Evolutionary conservation across 2,329 filamentous ascomycete genomes (phyloP), one percentile per base, ranked within the genome.

Genomic region (Phoma sp.): DNA sequence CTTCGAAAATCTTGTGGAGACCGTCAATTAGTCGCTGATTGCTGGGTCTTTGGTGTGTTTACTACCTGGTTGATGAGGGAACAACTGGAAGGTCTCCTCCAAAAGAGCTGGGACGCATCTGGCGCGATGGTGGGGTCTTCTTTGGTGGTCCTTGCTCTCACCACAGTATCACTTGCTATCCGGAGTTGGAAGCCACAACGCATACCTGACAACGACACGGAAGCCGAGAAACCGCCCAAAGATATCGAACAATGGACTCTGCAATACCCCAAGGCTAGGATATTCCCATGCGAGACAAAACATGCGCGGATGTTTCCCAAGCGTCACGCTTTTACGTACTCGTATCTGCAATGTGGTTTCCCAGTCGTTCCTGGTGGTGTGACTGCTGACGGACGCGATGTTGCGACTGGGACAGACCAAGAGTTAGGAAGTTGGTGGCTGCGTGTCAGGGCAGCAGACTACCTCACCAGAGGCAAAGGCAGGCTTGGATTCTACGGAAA

Each of bases 311-410:
- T 88, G n/a, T 86, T 88, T 53, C 89, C 89, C 0, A 81, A 85
- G 67, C 84, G 82, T 55, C 87, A 92, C 68, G 81, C 81, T 0
- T 92, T 93, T 67, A 78, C 78, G 0, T 91, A 91, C 68, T 86
- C 87, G 0, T 91, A 92, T 70, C 81, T 92, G 1, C 79, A 87
- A 40, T 85, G 87, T 24, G 88, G 89, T 0, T 79, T 90, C 36
- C 89, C 88, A 0, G 80, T 92, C 22, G 82, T 82, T n/a, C 86
- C 84, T 72, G 76, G 77, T 45, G 87, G 86, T 6, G 76, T 50
- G 19, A 54, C 39, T 5, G 17, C 52, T 10, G 55, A 60, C 13
- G 66, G 65, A 10, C 46, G 22, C 15, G 61, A 60, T 24, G 13
- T 66, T 22, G 51, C 60, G 2, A 55, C 58, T 21, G 64, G 69